Conservation (phyloP, 2,329 filamentous ascomycete genomes). For the Cadophora sp. region DNA sequence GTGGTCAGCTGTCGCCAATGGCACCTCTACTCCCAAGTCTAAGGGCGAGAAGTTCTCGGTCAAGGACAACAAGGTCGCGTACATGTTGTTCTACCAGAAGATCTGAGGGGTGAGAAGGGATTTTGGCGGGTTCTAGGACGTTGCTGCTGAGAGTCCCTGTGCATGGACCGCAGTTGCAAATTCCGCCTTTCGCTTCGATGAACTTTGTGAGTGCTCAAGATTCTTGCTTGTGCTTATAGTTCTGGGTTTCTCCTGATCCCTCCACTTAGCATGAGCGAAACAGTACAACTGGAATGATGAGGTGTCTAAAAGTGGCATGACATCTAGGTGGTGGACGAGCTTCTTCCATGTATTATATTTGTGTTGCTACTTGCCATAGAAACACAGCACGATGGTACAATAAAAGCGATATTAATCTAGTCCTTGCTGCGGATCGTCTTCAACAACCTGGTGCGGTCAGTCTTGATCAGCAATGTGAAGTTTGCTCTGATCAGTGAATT, state of each 20-base stretch:
- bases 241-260: constrained; percentile 24
- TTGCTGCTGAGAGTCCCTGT: background rate
- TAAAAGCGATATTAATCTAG: constrained; percentile 27
- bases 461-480: too few species aligned
- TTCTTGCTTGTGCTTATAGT: constrained; percentile 31
- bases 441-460: background rate
- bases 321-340: constrained; percentile 26
- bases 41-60: constrained; percentile 65
- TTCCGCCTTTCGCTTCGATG: background rate
- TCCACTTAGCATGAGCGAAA: constrained; percentile 32
- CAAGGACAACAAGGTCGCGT: constrained; percentile 96
- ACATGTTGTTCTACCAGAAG: constrained; percentile 90
- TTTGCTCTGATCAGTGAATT: too few species aligned
- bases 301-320: constrained; percentile 33
- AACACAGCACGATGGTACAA: constrained; percentile 26
- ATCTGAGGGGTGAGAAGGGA: constrained; percentile 36
- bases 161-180: background rate
- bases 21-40: constrained; percentile 62
- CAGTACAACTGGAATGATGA: constrained; percentile 29
- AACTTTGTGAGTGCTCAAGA: background rate
- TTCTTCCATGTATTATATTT: constrained; percentile 36
- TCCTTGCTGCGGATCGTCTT: background rate
- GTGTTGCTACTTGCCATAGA: constrained; percentile 27
- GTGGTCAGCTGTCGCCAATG: constrained; percentile 75
- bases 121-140: background rate